Evolutionary conservation across 495 filamentous ascomycete species (phyloP).

Genomic region (Elasticomyces elasticus): DNA sequence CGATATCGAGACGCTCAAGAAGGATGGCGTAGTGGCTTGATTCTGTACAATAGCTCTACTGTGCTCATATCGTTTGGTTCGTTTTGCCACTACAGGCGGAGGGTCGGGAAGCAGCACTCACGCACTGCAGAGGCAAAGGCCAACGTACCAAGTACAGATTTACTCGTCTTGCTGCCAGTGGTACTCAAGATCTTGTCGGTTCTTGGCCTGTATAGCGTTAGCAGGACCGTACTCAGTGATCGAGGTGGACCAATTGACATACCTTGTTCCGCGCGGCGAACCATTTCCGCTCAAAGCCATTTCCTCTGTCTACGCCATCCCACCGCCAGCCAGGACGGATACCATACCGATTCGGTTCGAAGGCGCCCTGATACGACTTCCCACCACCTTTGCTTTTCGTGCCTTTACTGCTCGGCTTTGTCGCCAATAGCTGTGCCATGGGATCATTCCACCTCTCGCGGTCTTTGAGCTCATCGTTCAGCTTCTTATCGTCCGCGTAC

Average conservation of each 20-base stretch:
- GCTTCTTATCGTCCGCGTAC: conserved; percentile 63
- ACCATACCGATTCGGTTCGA: conserved; percentile 84
- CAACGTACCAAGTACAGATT: too few relatives aligned
- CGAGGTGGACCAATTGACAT: not conserved
- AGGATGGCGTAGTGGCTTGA: conserved; percentile 61
- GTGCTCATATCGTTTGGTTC: not conserved
- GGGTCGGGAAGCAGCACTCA: not conserved
- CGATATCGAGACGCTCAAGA: conserved; percentile 53
- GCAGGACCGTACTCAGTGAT: not conserved
- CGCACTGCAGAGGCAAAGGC: too few relatives aligned
- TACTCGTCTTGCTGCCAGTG: conserved; percentile 92
- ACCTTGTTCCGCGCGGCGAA: conserved; percentile 71
- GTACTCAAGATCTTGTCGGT: conserved; percentile 72
- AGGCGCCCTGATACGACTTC: conserved; percentile 69
- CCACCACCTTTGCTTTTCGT: conserved; percentile 46
- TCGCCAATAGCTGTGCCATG: conserved; percentile 65
- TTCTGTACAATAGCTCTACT: not conserved
- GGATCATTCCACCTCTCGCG: conserved; percentile 85
- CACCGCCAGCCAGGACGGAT: conserved; percentile 86
- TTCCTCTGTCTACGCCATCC: conserved; percentile 94
- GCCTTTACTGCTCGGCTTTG: conserved; percentile 26
- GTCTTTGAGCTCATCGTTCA: conserved; percentile 76
- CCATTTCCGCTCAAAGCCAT: conserved; percentile 90
- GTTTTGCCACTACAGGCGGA: not conserved
- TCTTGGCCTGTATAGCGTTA: conserved; percentile 36